Evolutionary conservation across 768 basidiomycete species (phyloP).

Genomic region (Mycena chlorophos): DNA sequence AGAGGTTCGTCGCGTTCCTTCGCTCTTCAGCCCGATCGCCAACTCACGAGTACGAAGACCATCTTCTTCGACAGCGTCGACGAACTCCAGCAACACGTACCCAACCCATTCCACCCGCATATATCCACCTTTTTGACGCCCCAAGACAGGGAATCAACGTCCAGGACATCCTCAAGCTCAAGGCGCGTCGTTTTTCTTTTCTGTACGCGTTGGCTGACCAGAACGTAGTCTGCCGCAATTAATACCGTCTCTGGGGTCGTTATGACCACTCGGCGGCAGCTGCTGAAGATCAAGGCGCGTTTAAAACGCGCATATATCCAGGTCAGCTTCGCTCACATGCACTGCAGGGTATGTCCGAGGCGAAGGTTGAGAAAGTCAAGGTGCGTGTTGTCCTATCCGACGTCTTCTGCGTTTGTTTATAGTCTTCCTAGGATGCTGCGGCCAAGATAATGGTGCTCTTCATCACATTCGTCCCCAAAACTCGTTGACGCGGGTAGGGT

Average conservation of each 20-base stretch:
- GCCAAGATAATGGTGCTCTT: constrained; percentile 72
- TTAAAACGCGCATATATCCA: constrained; percentile 23
- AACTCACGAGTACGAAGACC: constrained; percentile 33
- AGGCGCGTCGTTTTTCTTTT: constrained; percentile 47
- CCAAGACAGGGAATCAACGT: constrained; percentile 81
- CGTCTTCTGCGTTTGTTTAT: constrained; percentile 1
- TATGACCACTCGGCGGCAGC: constrained; percentile 87
- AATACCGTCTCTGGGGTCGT: constrained; percentile 85
- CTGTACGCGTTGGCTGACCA: constrained; percentile 12
- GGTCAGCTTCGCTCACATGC: constrained; percentile 9
- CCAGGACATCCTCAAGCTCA: constrained; percentile 93
- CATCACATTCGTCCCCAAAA: background rate
- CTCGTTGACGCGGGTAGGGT: constrained; percentile 49
- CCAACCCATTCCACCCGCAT: constrained; percentile 20
- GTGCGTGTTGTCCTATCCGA: constrained; percentile 32
- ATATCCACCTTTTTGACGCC: constrained; percentile 12
- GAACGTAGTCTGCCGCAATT: constrained; percentile 66
- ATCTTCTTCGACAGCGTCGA: constrained; percentile 79
- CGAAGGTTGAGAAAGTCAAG: constrained; percentile 98
- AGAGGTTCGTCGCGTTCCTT: constrained; percentile 31
- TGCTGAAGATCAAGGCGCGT: constrained; percentile 89
- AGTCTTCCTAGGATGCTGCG: constrained; percentile 74
- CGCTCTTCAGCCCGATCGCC: constrained; percentile 1
- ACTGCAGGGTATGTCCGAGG: constrained; percentile 86
- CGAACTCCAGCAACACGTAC: constrained; percentile 79